A percentile compares a stretch with the other conserved stretches of the same genome.
phyloP scores from a whole-genome alignment of 495 filamentous ascomycete genomes.

The Penicillium fimorum region DNA sequence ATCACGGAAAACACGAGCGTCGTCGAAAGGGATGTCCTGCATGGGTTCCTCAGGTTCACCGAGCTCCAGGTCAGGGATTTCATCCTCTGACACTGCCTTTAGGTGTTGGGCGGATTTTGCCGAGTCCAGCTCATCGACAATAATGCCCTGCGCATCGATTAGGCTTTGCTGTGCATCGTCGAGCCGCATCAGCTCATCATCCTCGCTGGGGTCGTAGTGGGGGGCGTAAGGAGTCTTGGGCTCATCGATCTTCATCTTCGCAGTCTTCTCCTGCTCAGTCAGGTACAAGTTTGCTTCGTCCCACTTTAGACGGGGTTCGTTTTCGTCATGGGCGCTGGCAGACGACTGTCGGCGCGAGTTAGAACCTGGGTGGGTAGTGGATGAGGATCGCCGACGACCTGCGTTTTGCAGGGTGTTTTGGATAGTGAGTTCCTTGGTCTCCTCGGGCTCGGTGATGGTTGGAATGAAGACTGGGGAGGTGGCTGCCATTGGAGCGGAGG shows the following conservation, averaged over 20 bases:
- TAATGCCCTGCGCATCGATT: constrained; percentile 56
- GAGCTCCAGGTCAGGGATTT: constrained; percentile 88
- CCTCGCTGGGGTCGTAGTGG: constrained; percentile 85
- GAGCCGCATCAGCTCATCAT: constrained; percentile 67
- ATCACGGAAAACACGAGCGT: constrained; percentile 46
- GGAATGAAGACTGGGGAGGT: constrained; percentile 30
- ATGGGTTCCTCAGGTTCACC: constrained; percentile 83
- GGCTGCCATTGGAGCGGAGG: constrained; percentile 10
- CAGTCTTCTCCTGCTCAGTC: constrained; percentile 88
- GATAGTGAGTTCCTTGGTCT: constrained; percentile 80
- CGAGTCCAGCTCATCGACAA: constrained; percentile 70
- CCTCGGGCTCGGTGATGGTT: constrained; percentile 29
- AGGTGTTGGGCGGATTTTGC: constrained; percentile 33
- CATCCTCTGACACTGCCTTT: constrained; percentile 56
- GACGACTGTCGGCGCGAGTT: constrained; percentile 69
- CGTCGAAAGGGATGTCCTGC: constrained; percentile 26
- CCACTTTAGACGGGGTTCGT: constrained; percentile 83
- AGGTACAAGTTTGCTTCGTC: constrained; percentile 97
- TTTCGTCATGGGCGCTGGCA: constrained; percentile 48
- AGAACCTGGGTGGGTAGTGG: constrained; percentile 55
- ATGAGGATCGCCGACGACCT: constrained; percentile 82
- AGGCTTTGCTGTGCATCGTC: constrained; percentile 40
- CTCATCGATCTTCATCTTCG: constrained; percentile 98
- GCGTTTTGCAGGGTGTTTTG: constrained; percentile 94
- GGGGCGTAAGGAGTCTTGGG: constrained; percentile 95